phyloP scores from a whole-genome alignment of 305 asterid genomes.

The Fraxinus albicans region DNA sequence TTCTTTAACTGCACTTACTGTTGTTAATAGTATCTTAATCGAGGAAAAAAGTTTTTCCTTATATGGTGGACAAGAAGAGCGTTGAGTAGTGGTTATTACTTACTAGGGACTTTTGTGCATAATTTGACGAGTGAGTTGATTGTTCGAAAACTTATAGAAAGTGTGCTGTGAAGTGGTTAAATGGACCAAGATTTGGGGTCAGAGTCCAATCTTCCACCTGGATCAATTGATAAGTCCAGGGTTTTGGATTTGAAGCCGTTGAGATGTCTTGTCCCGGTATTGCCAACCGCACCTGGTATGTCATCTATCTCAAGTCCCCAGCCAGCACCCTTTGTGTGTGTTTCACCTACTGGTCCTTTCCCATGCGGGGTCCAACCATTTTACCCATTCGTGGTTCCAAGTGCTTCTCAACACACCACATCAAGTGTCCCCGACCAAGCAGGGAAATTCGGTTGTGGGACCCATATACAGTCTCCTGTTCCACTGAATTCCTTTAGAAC shows the following conservation, averaged over 20 bases:
- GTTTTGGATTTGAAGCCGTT: slow-evolving; percentile 72
- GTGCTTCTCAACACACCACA: slow-evolving; percentile 35
- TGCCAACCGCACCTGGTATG: slow-evolving; percentile 57
- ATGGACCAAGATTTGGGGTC: slow-evolving; percentile 71
- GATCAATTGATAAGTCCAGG: slow-evolving; percentile 60
- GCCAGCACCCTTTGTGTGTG: slow-evolving; percentile 76
- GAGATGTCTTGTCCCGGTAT: slow-evolving; percentile 73
- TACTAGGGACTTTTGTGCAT: slow-evolving; percentile 7
- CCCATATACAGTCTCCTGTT: slow-evolving; percentile 54
- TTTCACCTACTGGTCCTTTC: slow-evolving; percentile 85
- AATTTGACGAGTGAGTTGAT: slow-evolving; percentile 8
- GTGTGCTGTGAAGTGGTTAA: slow-evolving; percentile 18
- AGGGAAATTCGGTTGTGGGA: slow-evolving; percentile 30
- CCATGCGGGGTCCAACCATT: slow-evolving; percentile 79
- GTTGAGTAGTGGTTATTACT: neutral
- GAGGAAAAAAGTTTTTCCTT: neutral
- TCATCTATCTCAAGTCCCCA: slow-evolving; percentile 51
- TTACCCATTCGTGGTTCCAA: slow-evolving; percentile 57
- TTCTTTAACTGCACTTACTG: neutral
- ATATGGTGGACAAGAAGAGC: slow-evolving; percentile 1
- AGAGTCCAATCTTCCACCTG: slow-evolving; percentile 39
- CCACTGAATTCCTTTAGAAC: slow-evolving; percentile 72
- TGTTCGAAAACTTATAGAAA: neutral
- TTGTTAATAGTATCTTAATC: neutral
- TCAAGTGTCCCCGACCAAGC: slow-evolving; percentile 31